A percentile compares a stretch with the other conserved stretches of the same genome.
Evolutionary conservation across 768 basidiomycete species (phyloP).

Genomic region (Cystofilobasidium bisporidii): DNA sequence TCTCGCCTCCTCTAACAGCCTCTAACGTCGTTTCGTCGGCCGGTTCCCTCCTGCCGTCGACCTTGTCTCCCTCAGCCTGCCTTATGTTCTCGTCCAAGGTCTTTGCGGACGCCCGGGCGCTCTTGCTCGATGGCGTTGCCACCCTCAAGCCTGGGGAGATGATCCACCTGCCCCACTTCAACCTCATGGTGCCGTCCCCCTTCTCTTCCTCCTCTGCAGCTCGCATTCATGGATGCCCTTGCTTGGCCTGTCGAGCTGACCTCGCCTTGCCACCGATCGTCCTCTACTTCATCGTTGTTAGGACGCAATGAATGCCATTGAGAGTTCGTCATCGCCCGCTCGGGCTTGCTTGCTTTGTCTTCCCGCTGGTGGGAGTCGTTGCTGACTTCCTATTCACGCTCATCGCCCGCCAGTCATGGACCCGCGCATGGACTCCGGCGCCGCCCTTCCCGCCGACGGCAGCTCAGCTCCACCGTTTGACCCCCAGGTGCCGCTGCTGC

Average conservation of each 20-base stretch:
- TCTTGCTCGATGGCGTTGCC: slow-evolving; percentile 34
- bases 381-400: slow-evolving; percentile 18
- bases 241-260: background rate
- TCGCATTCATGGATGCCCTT: no score
- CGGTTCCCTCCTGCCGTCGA: no score
- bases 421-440: slow-evolving; percentile 76
- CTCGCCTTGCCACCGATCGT: background rate
- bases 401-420: slow-evolving; percentile 60
- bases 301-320: slow-evolving; percentile 90
- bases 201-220: background rate
- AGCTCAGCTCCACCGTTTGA: slow-evolving; percentile 52
- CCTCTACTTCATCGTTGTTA: background rate
- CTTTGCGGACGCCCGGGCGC: slow-evolving; percentile 11
- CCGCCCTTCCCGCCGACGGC: slow-evolving; percentile 34
- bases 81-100: background rate
- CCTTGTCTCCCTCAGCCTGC: no score
- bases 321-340: slow-evolving; percentile 58
- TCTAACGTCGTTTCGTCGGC: no score
- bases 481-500: slow-evolving; percentile 53
- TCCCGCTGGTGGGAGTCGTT: background rate
- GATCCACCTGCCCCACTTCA: slow-evolving; percentile 59
- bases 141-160: slow-evolving; percentile 59
- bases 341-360: no score
- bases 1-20: no score
- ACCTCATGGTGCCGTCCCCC: slow-evolving; percentile 45